phyloP scores from a whole-genome alignment of 306 rosid species.

The Vigna unguiculata region DNA sequence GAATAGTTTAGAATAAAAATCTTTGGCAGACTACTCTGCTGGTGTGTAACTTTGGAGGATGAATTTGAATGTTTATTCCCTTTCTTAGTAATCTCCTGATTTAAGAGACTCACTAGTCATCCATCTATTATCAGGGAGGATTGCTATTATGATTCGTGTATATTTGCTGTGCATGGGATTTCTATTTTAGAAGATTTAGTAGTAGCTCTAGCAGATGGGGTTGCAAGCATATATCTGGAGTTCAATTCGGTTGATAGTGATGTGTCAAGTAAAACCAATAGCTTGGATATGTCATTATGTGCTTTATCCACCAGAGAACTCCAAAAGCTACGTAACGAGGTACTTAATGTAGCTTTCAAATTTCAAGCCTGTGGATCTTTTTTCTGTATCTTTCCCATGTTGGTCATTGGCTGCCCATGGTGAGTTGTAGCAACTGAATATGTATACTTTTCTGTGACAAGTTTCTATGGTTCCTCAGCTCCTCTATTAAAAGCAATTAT shows the following conservation, averaged over 20 bases:
- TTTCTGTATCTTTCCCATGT: slow-evolving; percentile 17
- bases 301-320: slow-evolving; percentile 86
- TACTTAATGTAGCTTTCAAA: slow-evolving; percentile 33
- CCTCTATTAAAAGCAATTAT: neutral
- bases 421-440: neutral
- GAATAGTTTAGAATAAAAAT: neutral
- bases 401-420: neutral
- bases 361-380: slow-evolving; percentile 35
- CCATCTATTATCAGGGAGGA: slow-evolving; percentile 61
- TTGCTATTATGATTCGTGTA: slow-evolving; percentile 61
- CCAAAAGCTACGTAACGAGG: slow-evolving; percentile 95
- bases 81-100: slow-evolving; percentile 19
- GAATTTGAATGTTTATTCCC: neutral
- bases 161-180: slow-evolving; percentile 74
- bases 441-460: slow-evolving; percentile 11
- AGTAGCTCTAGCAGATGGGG: slow-evolving; percentile 81
- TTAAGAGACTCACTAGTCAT: slow-evolving; percentile 42
- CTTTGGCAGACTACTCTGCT: neutral
- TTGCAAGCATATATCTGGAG: slow-evolving; percentile 85
- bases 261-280: slow-evolving; percentile 68
- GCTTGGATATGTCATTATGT: slow-evolving; percentile 70
- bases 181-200: slow-evolving; percentile 92
- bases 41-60: neutral
- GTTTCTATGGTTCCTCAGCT: slow-evolving; percentile 24
- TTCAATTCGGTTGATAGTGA: slow-evolving; percentile 90